Conservation (phyloP, 2,329 filamentous ascomycete genomes). For the Akanthomyces lecanii region DNA sequence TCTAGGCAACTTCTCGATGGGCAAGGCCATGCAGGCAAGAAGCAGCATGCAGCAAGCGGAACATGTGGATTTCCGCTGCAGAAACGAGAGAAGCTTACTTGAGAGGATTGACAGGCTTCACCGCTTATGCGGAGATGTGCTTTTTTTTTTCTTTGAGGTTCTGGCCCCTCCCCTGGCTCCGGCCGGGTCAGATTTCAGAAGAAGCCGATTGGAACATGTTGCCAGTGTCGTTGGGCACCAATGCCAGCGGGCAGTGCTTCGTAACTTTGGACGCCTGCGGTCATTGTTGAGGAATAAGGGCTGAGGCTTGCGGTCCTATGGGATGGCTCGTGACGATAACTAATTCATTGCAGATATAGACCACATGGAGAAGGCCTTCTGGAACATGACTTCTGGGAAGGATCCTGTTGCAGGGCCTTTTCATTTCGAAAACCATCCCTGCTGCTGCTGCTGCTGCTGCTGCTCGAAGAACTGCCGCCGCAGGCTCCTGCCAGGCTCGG, state of each 20-base stretch:
- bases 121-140: neutral
- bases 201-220: slow-evolving; percentile 3
- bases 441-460: neutral
- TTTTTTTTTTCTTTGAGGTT: neutral
- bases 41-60: neutral
- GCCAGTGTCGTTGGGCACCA: slow-evolving; percentile 2
- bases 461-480: neutral
- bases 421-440: neutral
- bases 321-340: neutral
- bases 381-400: neutral
- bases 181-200: neutral
- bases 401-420: neutral
- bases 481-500: neutral
- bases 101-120: neutral
- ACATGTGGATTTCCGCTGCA: slow-evolving; percentile 12
- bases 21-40: neutral
- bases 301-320: neutral
- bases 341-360: neutral
- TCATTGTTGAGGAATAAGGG: neutral
- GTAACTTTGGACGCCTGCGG: neutral
- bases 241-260: neutral
- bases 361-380: neutral
- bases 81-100: neutral
- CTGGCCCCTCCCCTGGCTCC: slow-evolving; percentile 1
- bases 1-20: neutral